Evolutionary conservation across 192 early-diverging fungal species (phyloP).

Genomic region (Coemansia furcata): DNA sequence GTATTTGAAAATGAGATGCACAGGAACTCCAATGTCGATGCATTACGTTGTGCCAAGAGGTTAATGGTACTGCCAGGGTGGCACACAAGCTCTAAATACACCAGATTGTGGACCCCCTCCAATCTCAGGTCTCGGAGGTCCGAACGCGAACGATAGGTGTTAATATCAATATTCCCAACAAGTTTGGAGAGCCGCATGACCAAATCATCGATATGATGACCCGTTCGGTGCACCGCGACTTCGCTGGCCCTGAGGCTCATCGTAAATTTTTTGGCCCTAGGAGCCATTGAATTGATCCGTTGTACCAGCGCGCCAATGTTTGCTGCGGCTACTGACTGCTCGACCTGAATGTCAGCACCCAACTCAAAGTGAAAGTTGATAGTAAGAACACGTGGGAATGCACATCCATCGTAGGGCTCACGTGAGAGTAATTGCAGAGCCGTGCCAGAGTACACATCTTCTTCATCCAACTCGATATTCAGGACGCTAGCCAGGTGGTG

Average conservation of each 20-base stretch:
- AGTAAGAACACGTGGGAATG: neutral
- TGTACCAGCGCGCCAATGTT: neutral
- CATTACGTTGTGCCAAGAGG: neutral
- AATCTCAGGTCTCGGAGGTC: neutral
- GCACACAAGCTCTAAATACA: neutral
- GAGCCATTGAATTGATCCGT: neutral
- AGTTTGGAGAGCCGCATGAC: neutral
- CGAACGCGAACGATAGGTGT: neutral
- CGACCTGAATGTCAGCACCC: neutral
- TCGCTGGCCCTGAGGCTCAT: too few species aligned
- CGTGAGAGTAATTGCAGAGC: neutral
- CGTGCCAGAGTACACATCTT: neutral
- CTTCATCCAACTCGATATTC: neutral
- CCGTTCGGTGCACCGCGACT: neutral
- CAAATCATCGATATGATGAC: neutral
- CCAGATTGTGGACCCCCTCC: neutral
- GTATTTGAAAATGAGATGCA: neutral
- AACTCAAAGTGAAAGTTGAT: neutral
- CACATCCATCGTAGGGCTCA: neutral
- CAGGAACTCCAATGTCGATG: neutral
- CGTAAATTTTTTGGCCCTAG: neutral
- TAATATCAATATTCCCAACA: neutral
- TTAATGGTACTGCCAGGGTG: too few species aligned
- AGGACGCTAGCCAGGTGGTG: neutral
- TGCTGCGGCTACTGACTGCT: neutral